phyloP scores from a whole-genome alignment of 2,329 filamentous ascomycete species.

The Chrysoporthe austroafricana region DNA sequence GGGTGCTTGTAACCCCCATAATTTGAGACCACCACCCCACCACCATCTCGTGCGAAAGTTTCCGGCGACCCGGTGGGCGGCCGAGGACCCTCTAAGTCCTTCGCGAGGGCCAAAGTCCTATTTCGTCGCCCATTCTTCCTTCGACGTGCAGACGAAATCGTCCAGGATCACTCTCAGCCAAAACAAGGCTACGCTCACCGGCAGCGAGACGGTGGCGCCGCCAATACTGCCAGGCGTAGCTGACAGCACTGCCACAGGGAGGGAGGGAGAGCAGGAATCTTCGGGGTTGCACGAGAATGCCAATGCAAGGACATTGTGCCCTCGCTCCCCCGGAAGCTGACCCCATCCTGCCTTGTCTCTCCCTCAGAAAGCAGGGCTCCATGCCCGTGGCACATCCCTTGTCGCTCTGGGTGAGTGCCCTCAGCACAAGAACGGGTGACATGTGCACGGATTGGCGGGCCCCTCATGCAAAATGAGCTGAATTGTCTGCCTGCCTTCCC shows the following conservation, averaged over 20 bases:
- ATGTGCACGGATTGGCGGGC: neutral
- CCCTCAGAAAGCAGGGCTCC: neutral
- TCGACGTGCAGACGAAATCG: neutral
- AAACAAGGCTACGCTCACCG: conserved; percentile 6
- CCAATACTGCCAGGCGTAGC: neutral
- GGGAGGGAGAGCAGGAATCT: neutral
- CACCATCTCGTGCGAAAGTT: neutral
- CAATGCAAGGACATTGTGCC: conserved; percentile 14
- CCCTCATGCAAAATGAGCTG: conserved; percentile 1
- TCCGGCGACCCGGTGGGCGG: conserved; percentile 8
- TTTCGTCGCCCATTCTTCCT: neutral
- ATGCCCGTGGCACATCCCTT: neutral
- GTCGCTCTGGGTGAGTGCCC: neutral
- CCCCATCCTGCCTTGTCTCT: conserved; percentile 2
- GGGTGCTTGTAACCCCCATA: neutral
- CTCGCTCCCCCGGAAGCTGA: neutral
- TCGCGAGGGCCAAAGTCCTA: neutral
- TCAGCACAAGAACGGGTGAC: neutral
- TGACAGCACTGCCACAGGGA: conserved; percentile 18
- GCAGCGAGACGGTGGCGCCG: neutral
- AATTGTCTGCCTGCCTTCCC: conserved; percentile 10
- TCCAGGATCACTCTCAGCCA: neutral
- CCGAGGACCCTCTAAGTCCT: neutral
- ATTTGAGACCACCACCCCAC: conserved; percentile 3
- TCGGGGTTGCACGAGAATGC: neutral